Evolutionary conservation across 441 rosid genomes (phyloP).

Genomic region (Pelargonium citronellum): DNA sequence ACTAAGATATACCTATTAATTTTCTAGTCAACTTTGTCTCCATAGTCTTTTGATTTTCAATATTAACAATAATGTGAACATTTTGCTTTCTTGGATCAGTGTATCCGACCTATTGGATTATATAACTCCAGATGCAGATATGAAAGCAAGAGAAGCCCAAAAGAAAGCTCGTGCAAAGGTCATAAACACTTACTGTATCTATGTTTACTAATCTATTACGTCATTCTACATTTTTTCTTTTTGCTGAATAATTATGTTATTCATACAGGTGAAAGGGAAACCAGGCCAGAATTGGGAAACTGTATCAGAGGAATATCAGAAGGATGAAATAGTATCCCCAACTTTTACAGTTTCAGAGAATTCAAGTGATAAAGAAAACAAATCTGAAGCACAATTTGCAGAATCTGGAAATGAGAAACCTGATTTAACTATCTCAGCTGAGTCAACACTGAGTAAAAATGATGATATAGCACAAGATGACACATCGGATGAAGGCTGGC

Average conservation of each 20-base stretch:
- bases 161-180: slow-evolving; percentile 74
- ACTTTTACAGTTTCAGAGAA: slow-evolving; percentile 35
- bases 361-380: slow-evolving; percentile 65
- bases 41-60: neutral
- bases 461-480: slow-evolving; percentile 38
- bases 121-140: slow-evolving; percentile 63
- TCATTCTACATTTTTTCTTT: slow-evolving; percentile 9
- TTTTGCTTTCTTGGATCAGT: slow-evolving; percentile 37
- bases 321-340: slow-evolving; percentile 44
- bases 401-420: slow-evolving; percentile 47
- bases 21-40: neutral
- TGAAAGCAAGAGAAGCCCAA: slow-evolving; percentile 65
- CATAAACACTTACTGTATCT: slow-evolving; percentile 13
- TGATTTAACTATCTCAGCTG: slow-evolving; percentile 43
- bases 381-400: slow-evolving; percentile 43
- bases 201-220: slow-evolving; percentile 13
- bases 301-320: slow-evolving; percentile 55
- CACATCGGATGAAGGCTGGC: slow-evolving; percentile 76
- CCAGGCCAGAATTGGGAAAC: slow-evolving; percentile 53
- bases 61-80: slow-evolving; percentile 12
- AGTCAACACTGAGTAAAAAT: slow-evolving; percentile 25
- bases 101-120: slow-evolving; percentile 85
- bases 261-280: slow-evolving; percentile 65
- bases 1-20: neutral
- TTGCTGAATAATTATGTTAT: slow-evolving; percentile 14